Percentiles rank a stretch among this genome's conserved stretches.
phyloP scores from a whole-genome alignment of 1,139 yeast species.

The Taphrina betulina region DNA sequence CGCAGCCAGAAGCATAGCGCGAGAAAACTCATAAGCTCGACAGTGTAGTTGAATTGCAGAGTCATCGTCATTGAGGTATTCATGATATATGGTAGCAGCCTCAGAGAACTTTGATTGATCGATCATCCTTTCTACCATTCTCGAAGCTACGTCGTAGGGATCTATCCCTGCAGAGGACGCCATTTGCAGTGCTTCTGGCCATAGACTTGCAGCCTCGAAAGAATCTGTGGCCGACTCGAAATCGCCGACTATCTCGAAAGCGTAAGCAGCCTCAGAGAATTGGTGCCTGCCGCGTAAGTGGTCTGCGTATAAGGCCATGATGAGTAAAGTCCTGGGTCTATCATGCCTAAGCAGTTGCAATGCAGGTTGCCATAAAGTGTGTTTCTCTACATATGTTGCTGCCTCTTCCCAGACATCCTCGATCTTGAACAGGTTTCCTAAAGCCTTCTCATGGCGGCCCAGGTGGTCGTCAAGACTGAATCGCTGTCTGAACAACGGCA shows the following conservation, averaged over 20 bases:
- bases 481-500: constrained; percentile 62
- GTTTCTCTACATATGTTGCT: constrained; percentile 66
- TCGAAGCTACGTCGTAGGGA: constrained; percentile 39
- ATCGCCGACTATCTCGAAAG: constrained; percentile 67
- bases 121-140: constrained; percentile 57
- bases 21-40: constrained; percentile 70
- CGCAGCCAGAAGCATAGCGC: constrained; percentile 67
- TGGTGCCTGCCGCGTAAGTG: constrained; percentile 29
- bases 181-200: constrained; percentile 80
- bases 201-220: constrained; percentile 60
- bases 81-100: constrained; percentile 75
- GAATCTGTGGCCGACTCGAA: constrained; percentile 63
- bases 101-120: constrained; percentile 74
- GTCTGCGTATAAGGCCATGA: constrained; percentile 42
- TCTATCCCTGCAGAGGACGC: constrained; percentile 47
- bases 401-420: constrained; percentile 57
- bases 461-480: constrained; percentile 80
- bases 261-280: constrained; percentile 70
- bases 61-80: constrained; percentile 59
- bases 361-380: constrained; percentile 71
- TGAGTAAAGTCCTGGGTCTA: constrained; percentile 50
- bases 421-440: constrained; percentile 58
- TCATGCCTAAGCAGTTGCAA: constrained; percentile 63
- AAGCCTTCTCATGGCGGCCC: constrained; percentile 65
- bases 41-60: constrained; percentile 69